phyloP scores from a whole-genome alignment of 2,329 filamentous ascomycete genomes.

The Rachicladosporium sp. region DNA sequence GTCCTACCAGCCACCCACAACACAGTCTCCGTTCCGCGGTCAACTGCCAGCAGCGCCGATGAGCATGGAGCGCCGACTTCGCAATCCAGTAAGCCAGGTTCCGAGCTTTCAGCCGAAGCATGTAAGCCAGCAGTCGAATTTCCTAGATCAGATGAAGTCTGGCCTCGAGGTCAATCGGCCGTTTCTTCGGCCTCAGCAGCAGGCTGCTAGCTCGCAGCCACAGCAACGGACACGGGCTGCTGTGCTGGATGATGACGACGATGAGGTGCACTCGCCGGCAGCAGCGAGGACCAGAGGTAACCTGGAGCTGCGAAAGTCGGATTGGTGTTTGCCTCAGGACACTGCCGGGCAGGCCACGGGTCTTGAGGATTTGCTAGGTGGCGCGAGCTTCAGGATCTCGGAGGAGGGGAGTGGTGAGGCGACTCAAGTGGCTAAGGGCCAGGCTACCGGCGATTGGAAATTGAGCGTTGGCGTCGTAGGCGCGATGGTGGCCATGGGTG shows the following conservation, averaged over 20 bases:
- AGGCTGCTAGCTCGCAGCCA: not conserved
- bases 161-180: slow-evolving; percentile 12
- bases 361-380: slow-evolving; percentile 15
- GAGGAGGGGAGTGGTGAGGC: slow-evolving; percentile 1
- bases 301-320: slow-evolving; percentile 9
- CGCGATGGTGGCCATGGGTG: no score
- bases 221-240: not conserved
- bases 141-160: slow-evolving; percentile 33
- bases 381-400: slow-evolving; percentile 10
- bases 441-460: no score
- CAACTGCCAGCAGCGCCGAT: slow-evolving; percentile 57
- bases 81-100: slow-evolving; percentile 49
- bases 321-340: slow-evolving; percentile 11
- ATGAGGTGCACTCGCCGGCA: slow-evolving; percentile 8
- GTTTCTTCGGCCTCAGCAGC: slow-evolving; percentile 4
- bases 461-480: no score
- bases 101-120: slow-evolving; percentile 35
- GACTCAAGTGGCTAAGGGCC: no score
- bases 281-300: slow-evolving; percentile 11
- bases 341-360: slow-evolving; percentile 8
- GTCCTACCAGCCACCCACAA: slow-evolving; percentile 19
- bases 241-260: slow-evolving; percentile 1
- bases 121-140: slow-evolving; percentile 36
- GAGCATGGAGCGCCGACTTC: slow-evolving; percentile 49
- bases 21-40: slow-evolving; percentile 52